A percentile compares a stretch with the other conserved stretches of the same genome.
Conservation (phyloP, 2,329 filamentous ascomycete genomes). For the Apiospora aurea region DNA sequence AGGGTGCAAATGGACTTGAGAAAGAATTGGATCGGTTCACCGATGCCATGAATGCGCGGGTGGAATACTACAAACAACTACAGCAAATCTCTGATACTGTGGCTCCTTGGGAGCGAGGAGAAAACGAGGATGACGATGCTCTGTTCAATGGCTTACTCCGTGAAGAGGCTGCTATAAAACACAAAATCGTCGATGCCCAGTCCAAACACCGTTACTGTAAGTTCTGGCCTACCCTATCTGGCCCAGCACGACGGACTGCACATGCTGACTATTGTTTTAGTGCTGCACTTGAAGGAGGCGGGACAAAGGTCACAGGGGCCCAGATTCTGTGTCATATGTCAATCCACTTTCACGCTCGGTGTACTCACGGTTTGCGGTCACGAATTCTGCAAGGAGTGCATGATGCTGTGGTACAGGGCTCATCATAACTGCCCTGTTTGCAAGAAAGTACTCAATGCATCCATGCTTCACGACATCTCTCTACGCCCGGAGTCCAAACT, state of each 20-base stretch:
- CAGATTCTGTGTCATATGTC: slow-evolving; percentile 86
- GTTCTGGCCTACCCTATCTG: slow-evolving; percentile 35
- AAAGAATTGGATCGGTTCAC: slow-evolving; percentile 80
- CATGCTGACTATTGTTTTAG: slow-evolving; percentile 39
- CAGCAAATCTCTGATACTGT: slow-evolving; percentile 92
- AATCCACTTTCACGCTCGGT: slow-evolving; percentile 77
- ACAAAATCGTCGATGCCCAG: slow-evolving; percentile 67
- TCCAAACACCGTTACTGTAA: slow-evolving; percentile 78
- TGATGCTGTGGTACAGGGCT: slow-evolving; percentile 77
- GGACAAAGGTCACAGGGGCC: slow-evolving; percentile 70
- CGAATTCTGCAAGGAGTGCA: slow-evolving; percentile 89
- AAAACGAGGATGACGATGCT: slow-evolving; percentile 53
- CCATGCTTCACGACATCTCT: slow-evolving; percentile 84
- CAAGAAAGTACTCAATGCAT: slow-evolving; percentile 69
- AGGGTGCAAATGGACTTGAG: slow-evolving; percentile 58
- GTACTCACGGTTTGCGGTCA: slow-evolving; percentile 89
- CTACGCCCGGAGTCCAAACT: slow-evolving; percentile 76
- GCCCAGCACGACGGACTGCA: too few relatives aligned
- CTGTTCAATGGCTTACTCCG: slow-evolving; percentile 50
- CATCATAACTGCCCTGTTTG: slow-evolving; percentile 85
- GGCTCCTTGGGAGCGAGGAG: slow-evolving; percentile 71
- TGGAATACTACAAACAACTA: slow-evolving; percentile 90
- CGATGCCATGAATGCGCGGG: slow-evolving; percentile 79
- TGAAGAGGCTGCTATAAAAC: slow-evolving; percentile 59
- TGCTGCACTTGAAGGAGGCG: slow-evolving; percentile 60